Evolutionary conservation across 2,329 filamentous ascomycete genomes (phyloP).

Genomic region (Cadophora sp.): DNA sequence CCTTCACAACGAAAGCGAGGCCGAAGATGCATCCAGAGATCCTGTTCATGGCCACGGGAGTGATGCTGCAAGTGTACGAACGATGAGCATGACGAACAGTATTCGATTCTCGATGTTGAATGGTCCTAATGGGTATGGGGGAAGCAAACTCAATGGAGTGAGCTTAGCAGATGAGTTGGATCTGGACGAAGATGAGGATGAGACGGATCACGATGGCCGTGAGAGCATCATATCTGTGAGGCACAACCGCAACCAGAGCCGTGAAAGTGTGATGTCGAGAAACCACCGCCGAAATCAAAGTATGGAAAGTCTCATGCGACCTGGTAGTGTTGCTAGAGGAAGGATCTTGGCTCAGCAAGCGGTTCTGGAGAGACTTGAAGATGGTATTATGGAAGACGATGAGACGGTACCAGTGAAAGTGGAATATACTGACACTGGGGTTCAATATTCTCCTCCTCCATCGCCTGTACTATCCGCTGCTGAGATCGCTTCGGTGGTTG

Average conservation of each 20-base stretch:
- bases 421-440: constrained; percentile 75
- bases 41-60: constrained; percentile 60
- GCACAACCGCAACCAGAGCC: constrained; percentile 62
- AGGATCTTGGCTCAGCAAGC: constrained; percentile 60
- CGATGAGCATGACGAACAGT: constrained; percentile 75
- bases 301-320: constrained; percentile 62
- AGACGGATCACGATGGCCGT: constrained; percentile 75
- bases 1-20: constrained; percentile 60
- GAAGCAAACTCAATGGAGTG: constrained; percentile 66
- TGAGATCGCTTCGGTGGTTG: constrained; percentile 51
- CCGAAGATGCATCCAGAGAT: constrained; percentile 67
- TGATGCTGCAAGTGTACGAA: constrained; percentile 76
- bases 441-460: constrained; percentile 83
- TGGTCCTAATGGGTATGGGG: constrained; percentile 57
- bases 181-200: constrained; percentile 78
- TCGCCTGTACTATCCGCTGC: constrained; percentile 64
- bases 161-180: constrained; percentile 92
- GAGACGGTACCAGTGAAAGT: constrained; percentile 51
- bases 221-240: constrained; percentile 64
- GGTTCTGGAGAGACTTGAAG: constrained; percentile 63
- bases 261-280: constrained; percentile 59
- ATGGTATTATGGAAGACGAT: constrained; percentile 58
- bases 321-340: constrained; percentile 61
- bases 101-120: constrained; percentile 76
- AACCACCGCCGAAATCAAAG: constrained; percentile 64